Conservation (phyloP, 805 yeast species). For the Starmerella tilneyi region DNA sequence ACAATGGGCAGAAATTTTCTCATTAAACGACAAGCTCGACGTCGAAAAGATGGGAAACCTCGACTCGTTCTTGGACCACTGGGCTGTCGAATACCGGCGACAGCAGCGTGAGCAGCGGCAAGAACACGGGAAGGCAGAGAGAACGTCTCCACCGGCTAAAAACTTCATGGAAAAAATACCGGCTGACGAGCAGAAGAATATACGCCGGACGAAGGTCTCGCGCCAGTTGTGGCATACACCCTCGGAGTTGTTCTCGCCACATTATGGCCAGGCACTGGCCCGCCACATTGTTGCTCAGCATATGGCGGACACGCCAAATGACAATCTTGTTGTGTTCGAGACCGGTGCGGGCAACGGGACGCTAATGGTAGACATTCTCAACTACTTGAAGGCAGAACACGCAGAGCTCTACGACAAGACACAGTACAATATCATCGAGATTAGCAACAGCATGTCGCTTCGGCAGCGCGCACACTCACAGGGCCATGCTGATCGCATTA, state of each 20-base stretch:
- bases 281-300: slow-evolving; percentile 56
- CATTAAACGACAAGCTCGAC: slow-evolving; percentile 45
- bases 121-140: slow-evolving; percentile 1
- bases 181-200: slow-evolving; percentile 8
- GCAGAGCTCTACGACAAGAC: slow-evolving; percentile 67
- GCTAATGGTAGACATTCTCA: slow-evolving; percentile 62
- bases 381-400: slow-evolving; percentile 48
- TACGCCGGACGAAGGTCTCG: slow-evolving; percentile 13
- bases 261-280: slow-evolving; percentile 78
- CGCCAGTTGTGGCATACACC: slow-evolving; percentile 82
- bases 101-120: slow-evolving; percentile 6
- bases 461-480: slow-evolving; percentile 30
- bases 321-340: slow-evolving; percentile 68
- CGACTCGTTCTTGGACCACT: slow-evolving; percentile 58
- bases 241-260: slow-evolving; percentile 71
- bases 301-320: slow-evolving; percentile 48
- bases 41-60: slow-evolving; percentile 48
- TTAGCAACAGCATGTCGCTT: slow-evolving; percentile 49
- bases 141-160: neutral
- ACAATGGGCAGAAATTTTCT: slow-evolving; percentile 66
- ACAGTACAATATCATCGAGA: slow-evolving; percentile 62
- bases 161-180: neutral
- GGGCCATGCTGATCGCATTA: slow-evolving; percentile 48
- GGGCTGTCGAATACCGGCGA: slow-evolving; percentile 50
- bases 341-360: slow-evolving; percentile 90